phyloP scores from a whole-genome alignment of 2,329 filamentous ascomycete species.

The Colletotrichum zoysiae region DNA sequence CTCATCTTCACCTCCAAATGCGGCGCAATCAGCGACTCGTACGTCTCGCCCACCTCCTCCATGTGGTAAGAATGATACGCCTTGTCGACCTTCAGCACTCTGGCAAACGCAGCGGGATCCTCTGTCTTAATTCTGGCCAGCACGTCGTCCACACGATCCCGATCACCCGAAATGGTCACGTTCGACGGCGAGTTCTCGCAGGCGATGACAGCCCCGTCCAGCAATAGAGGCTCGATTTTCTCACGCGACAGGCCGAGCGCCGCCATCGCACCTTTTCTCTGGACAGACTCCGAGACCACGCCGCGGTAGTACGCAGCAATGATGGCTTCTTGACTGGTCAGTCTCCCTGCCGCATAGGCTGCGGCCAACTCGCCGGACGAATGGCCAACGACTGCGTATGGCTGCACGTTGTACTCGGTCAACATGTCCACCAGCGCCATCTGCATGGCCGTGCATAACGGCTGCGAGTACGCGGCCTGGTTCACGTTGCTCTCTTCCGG shows the following conservation, averaged over 20 bases:
- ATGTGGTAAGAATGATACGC: conserved; percentile 55
- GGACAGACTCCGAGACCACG: conserved; percentile 30
- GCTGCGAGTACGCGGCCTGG: too few species aligned
- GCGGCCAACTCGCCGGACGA: conserved; percentile 60
- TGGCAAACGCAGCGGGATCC: too few species aligned
- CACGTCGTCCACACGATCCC: conserved; percentile 44
- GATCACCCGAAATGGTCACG: conserved; percentile 47
- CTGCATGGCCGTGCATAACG: conserved; percentile 53
- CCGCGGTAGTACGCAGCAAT: conserved; percentile 56
- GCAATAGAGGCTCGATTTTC: too few species aligned
- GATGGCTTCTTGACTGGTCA: conserved; percentile 53
- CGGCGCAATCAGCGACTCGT: conserved; percentile 44
- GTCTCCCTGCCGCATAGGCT: conserved; percentile 54
- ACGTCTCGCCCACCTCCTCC: conserved; percentile 30
- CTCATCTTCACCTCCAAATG: too few species aligned
- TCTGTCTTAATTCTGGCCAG: conserved; percentile 47
- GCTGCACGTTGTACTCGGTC: too few species aligned
- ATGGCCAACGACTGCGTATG: conserved; percentile 57
- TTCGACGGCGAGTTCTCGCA: conserved; percentile 49
- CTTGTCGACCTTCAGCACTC: conserved; percentile 52
- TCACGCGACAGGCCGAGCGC: conserved; percentile 57
- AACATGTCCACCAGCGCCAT: conserved; percentile 57
- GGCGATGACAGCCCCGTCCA: too few species aligned
- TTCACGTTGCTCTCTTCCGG: too few species aligned
- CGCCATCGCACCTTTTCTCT: conserved; percentile 50